Evolutionary conservation across 2,329 filamentous ascomycete species (phyloP), one percentile per base, ranked within the genome.

Genomic region (Penicillium fuscoglaucum): DNA sequence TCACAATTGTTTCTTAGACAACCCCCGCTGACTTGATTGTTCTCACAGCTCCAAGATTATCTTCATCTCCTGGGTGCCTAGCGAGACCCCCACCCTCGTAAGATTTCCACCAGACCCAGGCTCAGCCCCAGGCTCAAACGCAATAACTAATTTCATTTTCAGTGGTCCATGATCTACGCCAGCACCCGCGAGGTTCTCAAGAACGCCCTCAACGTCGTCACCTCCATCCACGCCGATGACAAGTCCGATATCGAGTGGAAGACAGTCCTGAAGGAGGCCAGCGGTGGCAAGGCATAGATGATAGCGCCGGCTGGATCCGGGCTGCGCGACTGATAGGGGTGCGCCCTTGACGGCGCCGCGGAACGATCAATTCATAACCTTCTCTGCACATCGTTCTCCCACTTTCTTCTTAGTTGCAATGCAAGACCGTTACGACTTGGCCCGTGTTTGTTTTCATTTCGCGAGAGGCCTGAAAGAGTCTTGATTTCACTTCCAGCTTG

Each of bases 121-220:
- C 10, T 15, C 5, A n/a, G 24, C 4, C 24, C 4, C 33, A 19
- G 19, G 4, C n/a, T 17, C 26, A 54, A 26, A 28, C 48, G 15
- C 46, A 50, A 46, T 51, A 46, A 50, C 61, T 70, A 62, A 72
- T 56, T 15, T 35, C 17, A 15, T 55, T 12, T 51, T 2, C 31
- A 78, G 76, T 77, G 74, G 72, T 79, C 77, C 62, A 81, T 82
- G 79, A 74, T 80, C 57, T 82, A 82, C 71, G 79, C 79, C 65
- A 79, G 77, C 64, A 81, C 77, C 49, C 76, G 77, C 54, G 78
- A 81, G 68, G 72, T 72, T 58, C 66, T 82, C 63, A 81, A 81
- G 73, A 79, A 77, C 62, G 77, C 79, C 19, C 74, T 82, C 44
- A 79, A 78, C 70, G 73, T 76, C 55, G 64, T 66, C 61, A 68